A percentile compares a stretch with the other conserved stretches of the same genome.
phyloP scores from a whole-genome alignment of 371 early-diverging fungal genomes.

The Saksenaea oblongispora region DNA sequence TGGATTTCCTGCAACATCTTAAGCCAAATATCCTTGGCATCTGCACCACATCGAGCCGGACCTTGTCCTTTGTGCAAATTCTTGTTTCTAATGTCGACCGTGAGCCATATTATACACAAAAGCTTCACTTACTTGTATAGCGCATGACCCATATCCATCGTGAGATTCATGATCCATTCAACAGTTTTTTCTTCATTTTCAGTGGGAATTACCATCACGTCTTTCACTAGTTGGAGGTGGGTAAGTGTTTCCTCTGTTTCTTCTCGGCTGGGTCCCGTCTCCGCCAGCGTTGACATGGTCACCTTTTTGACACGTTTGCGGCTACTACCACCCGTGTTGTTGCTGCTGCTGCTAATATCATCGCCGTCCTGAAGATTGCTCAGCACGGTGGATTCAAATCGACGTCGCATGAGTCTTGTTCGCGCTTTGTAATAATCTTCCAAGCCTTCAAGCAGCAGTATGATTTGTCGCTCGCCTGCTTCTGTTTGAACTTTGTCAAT shows the following conservation, averaged over 20 bases:
- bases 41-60: slow-evolving; percentile 36
- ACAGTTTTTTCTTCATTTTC: slow-evolving; percentile 53
- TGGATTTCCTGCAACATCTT: slow-evolving; percentile 71
- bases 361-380: slow-evolving; percentile 16
- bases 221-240: slow-evolving; percentile 43
- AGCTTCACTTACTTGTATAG: slow-evolving; percentile 55
- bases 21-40: slow-evolving; percentile 59
- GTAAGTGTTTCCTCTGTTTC: slow-evolving; percentile 42
- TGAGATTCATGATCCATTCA: slow-evolving; percentile 54
- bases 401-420: slow-evolving; percentile 25
- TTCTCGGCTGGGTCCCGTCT: slow-evolving; percentile 26
- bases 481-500: slow-evolving; percentile 21
- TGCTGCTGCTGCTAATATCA: slow-evolving; percentile 1
- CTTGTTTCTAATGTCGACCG: neutral
- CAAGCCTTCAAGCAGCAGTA: slow-evolving; percentile 59
- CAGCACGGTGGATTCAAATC: slow-evolving; percentile 42
- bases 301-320: slow-evolving; percentile 15
- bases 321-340: slow-evolving; percentile 1
- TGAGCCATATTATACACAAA: neutral
- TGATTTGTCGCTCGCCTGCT: slow-evolving; percentile 24
- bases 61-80: slow-evolving; percentile 8
- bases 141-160: slow-evolving; percentile 58
- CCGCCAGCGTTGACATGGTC: slow-evolving; percentile 7
- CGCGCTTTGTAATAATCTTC: slow-evolving; percentile 51
- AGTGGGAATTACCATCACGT: slow-evolving; percentile 48